Evolutionary conservation across 257 asterid genomes (phyloP).

Genomic region (Nicotiana tomentosiformis): DNA sequence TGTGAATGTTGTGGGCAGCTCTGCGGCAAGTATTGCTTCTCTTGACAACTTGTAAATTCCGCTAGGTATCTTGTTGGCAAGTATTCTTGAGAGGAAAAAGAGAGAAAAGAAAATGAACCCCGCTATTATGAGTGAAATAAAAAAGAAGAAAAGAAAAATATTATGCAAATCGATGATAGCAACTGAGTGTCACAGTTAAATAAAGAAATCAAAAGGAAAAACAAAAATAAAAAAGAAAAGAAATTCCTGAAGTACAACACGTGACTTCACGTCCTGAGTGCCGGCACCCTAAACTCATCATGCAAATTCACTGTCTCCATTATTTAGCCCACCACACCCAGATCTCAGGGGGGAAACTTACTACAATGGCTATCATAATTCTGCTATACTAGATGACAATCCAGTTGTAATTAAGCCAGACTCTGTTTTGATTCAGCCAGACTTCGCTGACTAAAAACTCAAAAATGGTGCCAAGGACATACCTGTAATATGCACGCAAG

Average conservation of each 20-base stretch:
- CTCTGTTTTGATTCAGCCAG: neutral
- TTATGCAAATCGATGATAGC: neutral
- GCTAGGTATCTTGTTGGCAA: constrained; percentile 63
- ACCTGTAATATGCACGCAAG: constrained; percentile 67
- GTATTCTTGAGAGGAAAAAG: constrained; percentile 38
- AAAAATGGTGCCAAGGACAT: constrained; percentile 16
- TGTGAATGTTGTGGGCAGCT: constrained; percentile 64
- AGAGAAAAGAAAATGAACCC: constrained; percentile 2
- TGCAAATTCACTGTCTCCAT: neutral
- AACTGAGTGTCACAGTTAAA: neutral
- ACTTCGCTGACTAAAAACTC: constrained; percentile 2
- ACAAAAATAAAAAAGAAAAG: neutral
- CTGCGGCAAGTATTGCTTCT: constrained; percentile 72
- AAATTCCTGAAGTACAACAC: neutral
- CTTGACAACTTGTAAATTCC: constrained; percentile 80
- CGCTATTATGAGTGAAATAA: neutral
- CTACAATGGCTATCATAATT: neutral
- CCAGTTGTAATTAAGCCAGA: neutral
- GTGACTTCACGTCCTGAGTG: too few species aligned
- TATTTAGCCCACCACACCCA: neutral
- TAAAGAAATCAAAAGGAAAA: neutral
- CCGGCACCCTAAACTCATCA: neutral
- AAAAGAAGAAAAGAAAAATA: neutral
- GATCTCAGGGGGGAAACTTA: neutral
- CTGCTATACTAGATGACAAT: neutral